Percentiles rank a stretch among this genome's conserved stretches.
Conservation (phyloP, 23 red algal genomes). For the Gracilaria domingensis region DNA sequence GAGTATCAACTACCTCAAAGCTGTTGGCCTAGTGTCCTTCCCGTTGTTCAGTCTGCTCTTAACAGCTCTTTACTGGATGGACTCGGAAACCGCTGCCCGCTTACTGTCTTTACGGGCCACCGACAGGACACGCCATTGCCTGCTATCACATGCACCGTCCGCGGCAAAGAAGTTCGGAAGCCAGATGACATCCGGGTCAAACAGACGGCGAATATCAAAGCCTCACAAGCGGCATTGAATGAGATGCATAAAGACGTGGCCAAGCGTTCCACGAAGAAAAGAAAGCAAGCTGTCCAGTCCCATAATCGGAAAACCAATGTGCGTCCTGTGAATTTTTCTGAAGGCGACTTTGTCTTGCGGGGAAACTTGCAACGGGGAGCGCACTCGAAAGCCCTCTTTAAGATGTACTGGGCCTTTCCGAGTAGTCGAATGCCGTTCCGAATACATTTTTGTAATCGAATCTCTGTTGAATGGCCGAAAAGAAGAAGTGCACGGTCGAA, state of each 20-base stretch:
- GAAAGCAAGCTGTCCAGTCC: background rate
- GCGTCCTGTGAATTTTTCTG: background rate
- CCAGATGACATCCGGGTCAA: too few species aligned
- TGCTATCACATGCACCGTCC: background rate
- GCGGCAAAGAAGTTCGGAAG: too few species aligned
- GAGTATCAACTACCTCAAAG: constrained; percentile 28
- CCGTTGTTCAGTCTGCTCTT: constrained; percentile 18
- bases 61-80: constrained; percentile 2
- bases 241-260: constrained; percentile 24
- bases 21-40: constrained; percentile 17
- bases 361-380: background rate
- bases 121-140: constrained; percentile 17
- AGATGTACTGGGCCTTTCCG: too few species aligned
- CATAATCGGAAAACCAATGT: constrained; percentile 21
- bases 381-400: background rate
- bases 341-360: constrained; percentile 4
- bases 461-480: background rate
- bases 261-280: background rate
- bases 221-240: background rate
- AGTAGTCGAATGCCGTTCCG: too few species aligned
- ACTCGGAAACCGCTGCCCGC: constrained; percentile 27
- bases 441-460: too few species aligned
- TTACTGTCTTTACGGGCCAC: constrained; percentile 30
- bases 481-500: background rate
- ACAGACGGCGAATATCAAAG: too few species aligned